These are phyloP conservation scores for Cyberlindnera bimundalis DNA, from an alignment of 805 yeast species.

Conservation along the genomic window DNA sequence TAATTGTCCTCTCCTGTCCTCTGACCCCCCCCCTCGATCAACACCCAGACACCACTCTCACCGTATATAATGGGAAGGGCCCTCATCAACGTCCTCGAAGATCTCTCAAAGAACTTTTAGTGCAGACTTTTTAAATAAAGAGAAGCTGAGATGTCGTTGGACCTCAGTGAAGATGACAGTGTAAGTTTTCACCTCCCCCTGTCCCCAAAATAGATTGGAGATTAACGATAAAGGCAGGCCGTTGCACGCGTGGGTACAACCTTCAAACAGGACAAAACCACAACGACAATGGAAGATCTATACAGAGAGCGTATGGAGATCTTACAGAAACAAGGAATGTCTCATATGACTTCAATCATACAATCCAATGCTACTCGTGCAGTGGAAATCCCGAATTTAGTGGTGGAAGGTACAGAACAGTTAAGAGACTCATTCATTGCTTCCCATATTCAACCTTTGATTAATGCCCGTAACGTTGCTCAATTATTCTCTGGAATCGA, in stretches of 20 bases:
- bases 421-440: slow-evolving; percentile 45
- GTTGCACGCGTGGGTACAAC: slow-evolving; percentile 21
- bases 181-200: slow-evolving; percentile 2
- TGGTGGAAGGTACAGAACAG: slow-evolving; percentile 44
- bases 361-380: slow-evolving; percentile 37
- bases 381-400: slow-evolving; percentile 40
- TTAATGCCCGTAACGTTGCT: slow-evolving; percentile 39
- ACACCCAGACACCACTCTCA: slow-evolving; percentile 1
- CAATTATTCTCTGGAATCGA: slow-evolving; percentile 41
- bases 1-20: too few species aligned
- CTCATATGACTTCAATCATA: slow-evolving; percentile 29
- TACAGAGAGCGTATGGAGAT: slow-evolving; percentile 29
- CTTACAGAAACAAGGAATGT: slow-evolving; percentile 28
- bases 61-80: not conserved
- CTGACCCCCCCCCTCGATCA: too few species aligned
- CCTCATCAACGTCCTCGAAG: too few species aligned
- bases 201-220: too few species aligned
- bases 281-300: slow-evolving; percentile 19
- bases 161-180: slow-evolving; percentile 10
- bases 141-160: slow-evolving; percentile 4
- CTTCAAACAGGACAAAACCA: slow-evolving; percentile 18
- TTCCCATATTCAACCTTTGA: slow-evolving; percentile 46
- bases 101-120: not conserved
- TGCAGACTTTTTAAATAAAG: too few species aligned
- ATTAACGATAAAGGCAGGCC: too few species aligned